Evolutionary conservation across 352 stramenopile genomes (phyloP).

Genomic region (Peronospora farinosa): DNA sequence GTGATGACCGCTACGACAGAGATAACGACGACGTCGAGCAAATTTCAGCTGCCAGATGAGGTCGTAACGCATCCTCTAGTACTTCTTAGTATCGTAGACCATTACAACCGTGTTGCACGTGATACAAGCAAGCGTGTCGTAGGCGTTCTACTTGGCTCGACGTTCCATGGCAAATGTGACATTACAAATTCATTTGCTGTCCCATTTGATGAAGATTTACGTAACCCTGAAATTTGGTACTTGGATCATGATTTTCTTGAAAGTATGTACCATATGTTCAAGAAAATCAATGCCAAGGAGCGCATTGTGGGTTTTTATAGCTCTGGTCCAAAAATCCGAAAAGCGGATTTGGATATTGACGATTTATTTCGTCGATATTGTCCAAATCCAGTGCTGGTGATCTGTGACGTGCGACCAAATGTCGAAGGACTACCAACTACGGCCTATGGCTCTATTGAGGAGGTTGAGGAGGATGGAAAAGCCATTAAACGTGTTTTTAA

Average conservation of each 20-base stretch:
- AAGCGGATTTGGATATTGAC: slow-evolving; percentile 93
- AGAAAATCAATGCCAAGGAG: slow-evolving; percentile 96
- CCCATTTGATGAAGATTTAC: slow-evolving; percentile 98
- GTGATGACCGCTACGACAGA: slow-evolving; percentile 10
- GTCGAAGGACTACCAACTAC: slow-evolving; percentile 95
- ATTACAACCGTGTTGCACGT: slow-evolving; percentile 98
- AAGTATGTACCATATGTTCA: slow-evolving; percentile 95
- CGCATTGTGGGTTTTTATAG: slow-evolving; percentile 98
- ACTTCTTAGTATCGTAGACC: slow-evolving; percentile 97
- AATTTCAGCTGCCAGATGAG: slow-evolving; percentile 73
- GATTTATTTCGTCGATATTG: slow-evolving; percentile 93
- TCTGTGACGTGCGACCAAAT: slow-evolving; percentile 96
- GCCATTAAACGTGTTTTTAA: slow-evolving; percentile 97
- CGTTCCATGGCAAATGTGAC: slow-evolving; percentile 91
- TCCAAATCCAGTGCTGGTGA: slow-evolving; percentile 94
- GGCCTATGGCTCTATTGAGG: slow-evolving; percentile 95
- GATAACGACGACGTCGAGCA: slow-evolving; percentile 6
- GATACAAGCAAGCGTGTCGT: slow-evolving; percentile 99
- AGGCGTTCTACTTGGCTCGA: slow-evolving; percentile 94
- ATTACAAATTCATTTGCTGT: slow-evolving; percentile 93
- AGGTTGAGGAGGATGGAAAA: slow-evolving; percentile 93
- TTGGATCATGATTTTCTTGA: slow-evolving; percentile 99
- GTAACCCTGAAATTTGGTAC: slow-evolving; percentile 97
- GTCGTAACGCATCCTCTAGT: slow-evolving; percentile 98
- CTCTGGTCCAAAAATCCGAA: slow-evolving; percentile 94